Evolutionary conservation across 176 grass and related monocot species (phyloP).

Genomic region (Oropetium thomaeum): DNA sequence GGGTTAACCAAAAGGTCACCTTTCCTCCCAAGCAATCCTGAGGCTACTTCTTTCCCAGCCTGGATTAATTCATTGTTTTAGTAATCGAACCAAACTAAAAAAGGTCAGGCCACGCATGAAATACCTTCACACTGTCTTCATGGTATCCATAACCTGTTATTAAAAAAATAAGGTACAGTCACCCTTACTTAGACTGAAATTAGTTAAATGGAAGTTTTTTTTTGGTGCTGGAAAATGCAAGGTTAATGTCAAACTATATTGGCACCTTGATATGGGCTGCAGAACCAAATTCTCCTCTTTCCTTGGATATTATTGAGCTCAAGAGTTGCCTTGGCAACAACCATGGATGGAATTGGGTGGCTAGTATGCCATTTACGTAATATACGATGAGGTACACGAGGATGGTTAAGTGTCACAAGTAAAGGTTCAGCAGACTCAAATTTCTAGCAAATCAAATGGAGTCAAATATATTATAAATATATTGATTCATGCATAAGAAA

Average conservation of each 20-base stretch:
- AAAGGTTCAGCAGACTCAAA: constrained; percentile 54
- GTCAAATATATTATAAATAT: neutral
- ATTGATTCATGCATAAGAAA: neutral
- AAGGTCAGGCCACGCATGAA: neutral
- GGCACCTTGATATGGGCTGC: too few relatives aligned
- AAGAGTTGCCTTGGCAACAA: too few relatives aligned
- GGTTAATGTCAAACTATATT: too few relatives aligned
- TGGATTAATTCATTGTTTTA: constrained; percentile 32
- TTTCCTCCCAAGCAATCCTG: constrained; percentile 40
- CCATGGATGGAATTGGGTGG: too few relatives aligned
- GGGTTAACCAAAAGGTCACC: constrained; percentile 47
- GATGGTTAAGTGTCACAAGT: constrained; percentile 78
- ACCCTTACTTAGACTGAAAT: neutral
- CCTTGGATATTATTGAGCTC: too few relatives aligned
- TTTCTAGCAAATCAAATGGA: constrained; percentile 39
- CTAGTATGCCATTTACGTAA: too few relatives aligned
- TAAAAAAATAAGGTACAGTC: constrained; percentile 1
- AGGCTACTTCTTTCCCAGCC: constrained; percentile 63
- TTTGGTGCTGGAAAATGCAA: too few relatives aligned
- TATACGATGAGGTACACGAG: constrained; percentile 48
- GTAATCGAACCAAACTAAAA: too few relatives aligned
- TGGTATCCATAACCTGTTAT: constrained; percentile 72
- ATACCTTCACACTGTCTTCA: constrained; percentile 74
- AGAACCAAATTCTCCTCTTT: too few relatives aligned
- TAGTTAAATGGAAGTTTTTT: too few relatives aligned